phyloP scores from a whole-genome alignment of 495 filamentous ascomycete species.

The Xeromyces bisporus region DNA sequence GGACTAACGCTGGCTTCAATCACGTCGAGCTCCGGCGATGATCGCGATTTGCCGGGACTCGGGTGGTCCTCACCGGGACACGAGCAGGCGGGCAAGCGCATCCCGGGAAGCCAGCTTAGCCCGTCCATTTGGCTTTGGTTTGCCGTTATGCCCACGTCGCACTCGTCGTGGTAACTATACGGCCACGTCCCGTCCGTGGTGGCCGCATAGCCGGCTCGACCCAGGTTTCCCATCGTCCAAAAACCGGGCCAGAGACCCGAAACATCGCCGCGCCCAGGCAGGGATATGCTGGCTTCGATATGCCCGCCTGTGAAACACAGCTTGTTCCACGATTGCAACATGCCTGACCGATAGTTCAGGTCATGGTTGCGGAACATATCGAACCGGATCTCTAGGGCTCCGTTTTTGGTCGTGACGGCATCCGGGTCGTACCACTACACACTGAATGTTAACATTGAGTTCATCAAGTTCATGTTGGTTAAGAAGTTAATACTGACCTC shows the following conservation, averaged over 20 bases:
- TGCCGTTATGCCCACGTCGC: slow-evolving; percentile 59
- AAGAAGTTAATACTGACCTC: slow-evolving; percentile 27
- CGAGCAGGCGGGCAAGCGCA: slow-evolving; percentile 56
- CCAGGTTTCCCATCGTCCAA: slow-evolving; percentile 66
- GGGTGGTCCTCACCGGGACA: too few relatives aligned
- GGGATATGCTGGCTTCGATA: slow-evolving; percentile 60
- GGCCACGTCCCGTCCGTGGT: slow-evolving; percentile 67
- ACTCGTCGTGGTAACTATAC: slow-evolving; percentile 57
- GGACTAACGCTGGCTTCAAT: too few relatives aligned
- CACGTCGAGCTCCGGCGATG: slow-evolving; percentile 67
- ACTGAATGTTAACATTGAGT: slow-evolving; percentile 2
- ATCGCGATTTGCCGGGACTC: slow-evolving; percentile 53
- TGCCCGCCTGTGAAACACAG: slow-evolving; percentile 61
- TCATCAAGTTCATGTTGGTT: not conserved
- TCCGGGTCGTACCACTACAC: slow-evolving; percentile 80
- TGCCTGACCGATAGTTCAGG: slow-evolving; percentile 56
- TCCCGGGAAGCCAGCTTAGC: slow-evolving; percentile 51
- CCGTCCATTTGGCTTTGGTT: too few relatives aligned
- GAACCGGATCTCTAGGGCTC: too few relatives aligned
- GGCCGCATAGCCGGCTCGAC: slow-evolving; percentile 49
- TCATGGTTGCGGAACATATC: slow-evolving; percentile 44
- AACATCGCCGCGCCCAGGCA: too few relatives aligned
- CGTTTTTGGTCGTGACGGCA: slow-evolving; percentile 54
- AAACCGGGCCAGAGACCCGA: slow-evolving; percentile 68
- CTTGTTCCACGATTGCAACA: slow-evolving; percentile 72